phyloP scores from a whole-genome alignment of 192 early-diverging fungal genomes.

The Coemansia sp. region DNA sequence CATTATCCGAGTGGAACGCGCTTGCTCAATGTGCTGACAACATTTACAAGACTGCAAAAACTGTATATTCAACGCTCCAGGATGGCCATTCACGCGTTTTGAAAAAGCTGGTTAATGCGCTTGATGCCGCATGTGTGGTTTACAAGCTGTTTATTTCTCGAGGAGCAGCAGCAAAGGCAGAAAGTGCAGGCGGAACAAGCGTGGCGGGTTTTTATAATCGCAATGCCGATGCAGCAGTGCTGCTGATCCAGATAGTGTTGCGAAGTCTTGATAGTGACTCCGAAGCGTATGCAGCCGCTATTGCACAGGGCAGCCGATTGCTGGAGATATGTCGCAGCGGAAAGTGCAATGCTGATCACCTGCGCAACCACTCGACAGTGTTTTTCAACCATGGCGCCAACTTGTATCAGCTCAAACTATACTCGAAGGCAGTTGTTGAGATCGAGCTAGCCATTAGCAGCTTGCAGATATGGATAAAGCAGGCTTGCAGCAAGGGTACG shows the following conservation, averaged over 20 bases:
- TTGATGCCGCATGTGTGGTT: conserved; percentile 20
- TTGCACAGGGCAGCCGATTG: conserved; percentile 17
- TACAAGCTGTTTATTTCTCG: conserved; percentile 37
- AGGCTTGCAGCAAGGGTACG: not conserved
- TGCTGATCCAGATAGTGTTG: conserved; percentile 26
- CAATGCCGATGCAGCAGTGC: conserved; percentile 28
- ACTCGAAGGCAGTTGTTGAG: conserved; percentile 17
- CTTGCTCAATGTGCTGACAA: conserved; percentile 38
- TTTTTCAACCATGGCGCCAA: conserved; percentile 41
- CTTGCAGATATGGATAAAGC: conserved; percentile 19
- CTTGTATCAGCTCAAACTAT: conserved; percentile 41
- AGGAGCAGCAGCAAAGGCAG: conserved; percentile 37
- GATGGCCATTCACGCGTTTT: conserved; percentile 1
- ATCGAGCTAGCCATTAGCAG: conserved; percentile 33
- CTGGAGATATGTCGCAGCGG: conserved; percentile 14
- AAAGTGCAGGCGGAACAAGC: conserved; percentile 24
- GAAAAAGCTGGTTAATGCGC: not conserved
- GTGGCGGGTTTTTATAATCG: conserved; percentile 11
- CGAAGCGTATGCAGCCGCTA: not conserved
- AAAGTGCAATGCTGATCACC: conserved; percentile 20
- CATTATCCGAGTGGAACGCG: conserved; percentile 42
- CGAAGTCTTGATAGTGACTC: conserved; percentile 13
- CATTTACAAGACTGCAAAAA: conserved; percentile 18
- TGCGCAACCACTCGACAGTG: conserved; percentile 48
- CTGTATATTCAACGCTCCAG: conserved; percentile 8